Evolutionary conservation across 1,284 basidiomycete species (phyloP), one percentile per base, ranked within the genome.

Genomic region (Wallemia ichthyophaga): DNA sequence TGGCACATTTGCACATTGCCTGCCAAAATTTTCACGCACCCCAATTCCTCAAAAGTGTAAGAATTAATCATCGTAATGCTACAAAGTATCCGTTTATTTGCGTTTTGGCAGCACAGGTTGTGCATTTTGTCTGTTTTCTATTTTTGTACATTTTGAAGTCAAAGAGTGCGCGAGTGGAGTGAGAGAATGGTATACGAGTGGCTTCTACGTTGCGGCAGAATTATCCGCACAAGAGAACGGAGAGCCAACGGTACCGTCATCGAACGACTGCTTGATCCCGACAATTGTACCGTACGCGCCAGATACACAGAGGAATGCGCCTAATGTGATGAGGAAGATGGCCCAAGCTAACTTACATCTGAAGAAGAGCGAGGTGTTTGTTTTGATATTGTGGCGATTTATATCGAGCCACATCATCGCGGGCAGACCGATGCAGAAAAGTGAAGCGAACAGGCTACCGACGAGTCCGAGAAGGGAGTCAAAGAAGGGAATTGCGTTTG

Each of bases 391-490:
- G 56, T 62, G 58, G 65, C 63, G 63, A 61, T 66, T 65, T 60
- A 65, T 64, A 59, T 62, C 62, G 19, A 63, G 64, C 65, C 66
- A 68, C 62, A 68, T 63, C 57, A 60, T 27, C 53, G 59, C 26
- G 25, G 54, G 25, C 24, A 59, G 15, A 15, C 37, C n/a, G 21
- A 61, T 19, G 33, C 28, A 25, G 63, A 75, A 78, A 75, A 76
- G 77, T 17, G 75, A 72, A 13, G 76, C 76, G 63, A 78, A 77
- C 23, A 77, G 66, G n/a, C 76, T 69, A 9, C 75, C 75, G n/a
- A 74, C 67, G 15, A 56, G 23, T 25, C 53, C 31, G 59, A 58
- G 19, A 33, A 59, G 26, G 21, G 28, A 54, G 56, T 61, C 56
- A 58, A 61, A 28, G 60, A 32, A 25, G 60, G 60, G 55, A 25